phyloP scores from a whole-genome alignment of 2,329 filamentous ascomycete species.

The Colletotrichum lentis region DNA sequence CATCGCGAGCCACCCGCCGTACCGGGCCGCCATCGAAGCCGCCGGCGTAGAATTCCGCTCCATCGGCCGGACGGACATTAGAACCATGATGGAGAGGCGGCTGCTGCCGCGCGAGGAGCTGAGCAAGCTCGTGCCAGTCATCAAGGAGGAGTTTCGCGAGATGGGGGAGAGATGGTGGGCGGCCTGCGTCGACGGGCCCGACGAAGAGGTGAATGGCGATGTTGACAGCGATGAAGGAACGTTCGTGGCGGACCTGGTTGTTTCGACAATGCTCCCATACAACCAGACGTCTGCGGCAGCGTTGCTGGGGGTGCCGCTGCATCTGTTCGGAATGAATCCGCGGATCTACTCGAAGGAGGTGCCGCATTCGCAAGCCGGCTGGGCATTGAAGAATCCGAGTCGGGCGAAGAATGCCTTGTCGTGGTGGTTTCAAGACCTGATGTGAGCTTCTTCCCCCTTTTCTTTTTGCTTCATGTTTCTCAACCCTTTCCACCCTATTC shows the following conservation, averaged over 20 bases:
- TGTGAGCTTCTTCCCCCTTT: conserved; percentile 12
- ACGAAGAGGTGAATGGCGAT: neutral
- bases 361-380: conserved; percentile 31
- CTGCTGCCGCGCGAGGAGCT: conserved; percentile 33
- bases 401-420: conserved; percentile 13
- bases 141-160: conserved; percentile 33
- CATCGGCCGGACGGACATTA: conserved; percentile 51
- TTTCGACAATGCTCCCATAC: conserved; percentile 43
- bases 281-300: conserved; percentile 53
- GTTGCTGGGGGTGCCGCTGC: conserved; percentile 66
- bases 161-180: conserved; percentile 40
- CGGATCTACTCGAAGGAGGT: conserved; percentile 30
- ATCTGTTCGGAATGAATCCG: conserved; percentile 71
- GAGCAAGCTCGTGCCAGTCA: conserved; percentile 30
- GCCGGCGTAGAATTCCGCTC: conserved; percentile 52
- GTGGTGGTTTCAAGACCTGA: conserved; percentile 28
- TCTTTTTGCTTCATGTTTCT: neutral
- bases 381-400: conserved; percentile 16
- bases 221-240: neutral
- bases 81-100: conserved; percentile 37
- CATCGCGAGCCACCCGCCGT: conserved; percentile 54
- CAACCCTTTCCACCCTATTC: too few relatives aligned
- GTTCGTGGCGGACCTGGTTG: conserved; percentile 43
- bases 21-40: conserved; percentile 50
- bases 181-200: conserved; percentile 37